These are phyloP conservation scores for Nicotiana benthamiana DNA, from an alignment of 257 asterid genomes.

Conservation along the genomic window DNA sequence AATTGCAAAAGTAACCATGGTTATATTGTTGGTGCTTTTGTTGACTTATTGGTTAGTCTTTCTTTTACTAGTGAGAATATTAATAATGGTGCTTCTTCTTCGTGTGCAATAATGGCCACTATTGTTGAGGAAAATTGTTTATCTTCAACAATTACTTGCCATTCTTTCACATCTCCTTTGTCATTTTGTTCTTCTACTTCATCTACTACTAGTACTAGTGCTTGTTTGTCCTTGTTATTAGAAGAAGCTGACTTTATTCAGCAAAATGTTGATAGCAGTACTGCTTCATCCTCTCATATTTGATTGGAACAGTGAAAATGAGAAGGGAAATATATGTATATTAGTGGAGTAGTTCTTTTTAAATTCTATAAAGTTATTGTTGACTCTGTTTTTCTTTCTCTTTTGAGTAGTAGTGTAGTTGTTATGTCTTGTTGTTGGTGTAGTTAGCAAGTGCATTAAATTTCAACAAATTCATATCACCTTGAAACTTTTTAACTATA, in stretches of 20 bases:
- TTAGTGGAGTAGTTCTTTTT: not conserved
- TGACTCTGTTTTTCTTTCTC: not conserved
- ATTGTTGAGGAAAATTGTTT: slow-evolving; percentile 15
- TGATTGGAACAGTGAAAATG: not conserved
- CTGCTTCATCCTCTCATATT: slow-evolving; percentile 14
- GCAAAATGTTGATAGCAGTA: slow-evolving; percentile 12
- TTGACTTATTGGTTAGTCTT: slow-evolving; percentile 46
- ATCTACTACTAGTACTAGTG: slow-evolving; percentile 9
- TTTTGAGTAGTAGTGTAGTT: not conserved
- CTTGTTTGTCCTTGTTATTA: slow-evolving; percentile 27
- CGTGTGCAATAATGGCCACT: not conserved
- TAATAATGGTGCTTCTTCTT: slow-evolving; percentile 4
- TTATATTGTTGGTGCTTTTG: slow-evolving; percentile 61
- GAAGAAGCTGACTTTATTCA: slow-evolving; percentile 16
- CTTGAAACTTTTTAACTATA: too few species aligned
- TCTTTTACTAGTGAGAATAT: not conserved
- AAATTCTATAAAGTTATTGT: not conserved
- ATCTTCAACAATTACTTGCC: slow-evolving; percentile 22
- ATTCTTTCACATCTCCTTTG: slow-evolving; percentile 63
- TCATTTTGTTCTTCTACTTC: slow-evolving; percentile 42
- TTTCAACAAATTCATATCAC: too few species aligned
- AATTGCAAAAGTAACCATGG: slow-evolving; percentile 45
- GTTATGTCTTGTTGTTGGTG: not conserved
- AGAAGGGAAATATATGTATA: not conserved
- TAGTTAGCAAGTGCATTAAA: not conserved